Evolutionary conservation across 495 filamentous ascomycete species (phyloP), one percentile per base, ranked within the genome.

Genomic region (Lophiostoma macrostomum): DNA sequence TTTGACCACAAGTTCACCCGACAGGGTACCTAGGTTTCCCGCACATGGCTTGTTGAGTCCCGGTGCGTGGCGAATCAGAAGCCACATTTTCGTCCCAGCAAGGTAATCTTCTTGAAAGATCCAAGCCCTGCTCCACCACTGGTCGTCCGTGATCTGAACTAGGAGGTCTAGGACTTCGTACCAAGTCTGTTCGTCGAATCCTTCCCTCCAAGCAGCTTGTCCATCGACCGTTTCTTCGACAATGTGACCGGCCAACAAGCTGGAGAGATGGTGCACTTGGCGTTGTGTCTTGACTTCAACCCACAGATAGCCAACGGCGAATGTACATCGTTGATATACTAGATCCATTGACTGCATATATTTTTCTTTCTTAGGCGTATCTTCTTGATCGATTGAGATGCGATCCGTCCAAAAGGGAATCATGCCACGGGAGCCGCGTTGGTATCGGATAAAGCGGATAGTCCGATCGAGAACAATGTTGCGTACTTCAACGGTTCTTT

Each of bases 381-480:
- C 16, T 12, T 6, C 13, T 29, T 47, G 43, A 32, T 47, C 27
- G 24, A 47, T 30, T 47, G 43, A 47, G 11, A 47, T 31, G 30
- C 20, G 22, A 34, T 47, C 43, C 16, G 34, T 47, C 43, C 43
- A 47, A 12, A 47, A 47, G 43, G 43, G 43, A 34, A 47, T 30
- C 43, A 47, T 47, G 23, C 27, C 43, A n/a, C 43, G 43, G 13
- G n/a, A n/a, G n/a, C 43, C 43, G 14, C 20, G 43, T 28, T 47
- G 30, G 18, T 47, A 32, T 28, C 27, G 43, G 20, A 47, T 47
- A 20, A 47, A 47, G 34, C 27, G 5, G 28, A 47, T 47, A 4
- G 27, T 47, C 43, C 43, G 43, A 47, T 47, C 43, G 24, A 47
- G 43, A 8, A 47, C 43, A 11, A 32, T 47, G 34, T 47, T 18